Evolutionary conservation across 2,329 filamentous ascomycete genomes (phyloP).

Genomic region (Exophiala xenobiotica): DNA sequence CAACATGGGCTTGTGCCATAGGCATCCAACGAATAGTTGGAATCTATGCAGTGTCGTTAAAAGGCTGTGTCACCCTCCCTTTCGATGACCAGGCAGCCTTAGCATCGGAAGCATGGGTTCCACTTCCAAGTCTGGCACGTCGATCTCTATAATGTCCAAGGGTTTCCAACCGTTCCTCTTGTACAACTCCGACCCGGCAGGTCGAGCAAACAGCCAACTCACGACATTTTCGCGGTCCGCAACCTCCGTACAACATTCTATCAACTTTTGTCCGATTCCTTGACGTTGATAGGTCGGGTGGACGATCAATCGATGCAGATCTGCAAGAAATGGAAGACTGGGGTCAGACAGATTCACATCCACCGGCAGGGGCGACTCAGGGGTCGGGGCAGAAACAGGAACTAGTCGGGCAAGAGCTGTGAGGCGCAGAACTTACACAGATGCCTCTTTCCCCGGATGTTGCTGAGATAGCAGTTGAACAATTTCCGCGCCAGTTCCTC

Average conservation of each 20-base stretch:
- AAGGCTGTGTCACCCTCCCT: background rate
- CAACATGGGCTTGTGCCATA: too few relatives aligned
- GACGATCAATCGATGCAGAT: conserved; percentile 23
- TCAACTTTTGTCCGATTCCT: conserved; percentile 24
- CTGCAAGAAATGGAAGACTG: conserved; percentile 3
- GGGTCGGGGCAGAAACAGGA: background rate
- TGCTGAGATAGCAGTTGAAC: conserved; percentile 16
- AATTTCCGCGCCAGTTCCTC: conserved; percentile 15
- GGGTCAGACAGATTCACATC: background rate
- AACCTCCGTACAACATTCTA: conserved; percentile 22
- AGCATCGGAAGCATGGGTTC: conserved; percentile 20
- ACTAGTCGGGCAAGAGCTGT: background rate
- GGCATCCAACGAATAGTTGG: background rate
- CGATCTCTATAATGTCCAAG: conserved; percentile 9
- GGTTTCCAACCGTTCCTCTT: conserved; percentile 21
- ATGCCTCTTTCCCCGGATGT: conserved; percentile 26
- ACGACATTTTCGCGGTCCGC: conserved; percentile 27
- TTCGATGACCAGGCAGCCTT: conserved; percentile 9
- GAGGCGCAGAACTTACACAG: conserved; percentile 17
- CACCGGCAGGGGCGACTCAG: too few relatives aligned
- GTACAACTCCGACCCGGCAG: conserved; percentile 24
- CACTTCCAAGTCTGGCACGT: conserved; percentile 13
- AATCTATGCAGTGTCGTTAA: background rate
- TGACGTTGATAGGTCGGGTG: conserved; percentile 24
- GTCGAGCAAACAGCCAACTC: conserved; percentile 22